These are phyloP conservation scores for Rhizophagus clarus DNA, from an alignment of 192 early-diverging fungal genomes.

Conservation along the genomic window DNA sequence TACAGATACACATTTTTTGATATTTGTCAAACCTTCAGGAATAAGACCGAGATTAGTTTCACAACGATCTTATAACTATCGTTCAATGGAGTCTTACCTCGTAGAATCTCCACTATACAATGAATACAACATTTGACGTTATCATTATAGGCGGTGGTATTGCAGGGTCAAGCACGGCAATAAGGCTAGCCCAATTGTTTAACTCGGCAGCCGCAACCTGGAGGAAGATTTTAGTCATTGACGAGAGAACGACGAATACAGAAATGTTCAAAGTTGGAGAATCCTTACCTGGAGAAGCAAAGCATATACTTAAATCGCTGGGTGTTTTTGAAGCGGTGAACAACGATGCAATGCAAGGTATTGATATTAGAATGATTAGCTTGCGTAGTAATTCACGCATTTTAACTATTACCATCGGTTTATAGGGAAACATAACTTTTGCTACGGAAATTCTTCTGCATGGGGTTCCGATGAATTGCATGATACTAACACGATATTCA, in stretches of 20 bases:
- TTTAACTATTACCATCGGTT: not conserved
- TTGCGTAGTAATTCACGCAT: too few relatives aligned
- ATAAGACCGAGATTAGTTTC: not conserved
- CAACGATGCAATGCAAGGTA: slow-evolving; percentile 26
- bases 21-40: too few relatives aligned
- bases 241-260: slow-evolving; percentile 1
- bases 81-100: too few relatives aligned
- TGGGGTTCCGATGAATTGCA: slow-evolving; percentile 23
- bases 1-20: too few relatives aligned
- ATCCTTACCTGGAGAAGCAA: slow-evolving; percentile 26
- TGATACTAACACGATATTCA: slow-evolving; percentile 4
- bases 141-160: slow-evolving; percentile 25
- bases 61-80: too few relatives aligned
- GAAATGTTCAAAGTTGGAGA: slow-evolving; percentile 29
- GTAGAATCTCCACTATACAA: too few relatives aligned
- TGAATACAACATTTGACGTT: slow-evolving; percentile 10
- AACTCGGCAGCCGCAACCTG: not conserved
- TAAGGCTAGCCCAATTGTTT: slow-evolving; percentile 4
- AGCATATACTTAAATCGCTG: slow-evolving; percentile 5
- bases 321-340: slow-evolving; percentile 23
- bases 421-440: slow-evolving; percentile 23
- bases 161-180: slow-evolving; percentile 6
- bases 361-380: not conserved
- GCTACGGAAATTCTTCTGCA: slow-evolving; percentile 18
- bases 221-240: slow-evolving; percentile 13